phyloP scores from a whole-genome alignment of 2,329 filamentous ascomycete species.

The Nemania serpens region DNA sequence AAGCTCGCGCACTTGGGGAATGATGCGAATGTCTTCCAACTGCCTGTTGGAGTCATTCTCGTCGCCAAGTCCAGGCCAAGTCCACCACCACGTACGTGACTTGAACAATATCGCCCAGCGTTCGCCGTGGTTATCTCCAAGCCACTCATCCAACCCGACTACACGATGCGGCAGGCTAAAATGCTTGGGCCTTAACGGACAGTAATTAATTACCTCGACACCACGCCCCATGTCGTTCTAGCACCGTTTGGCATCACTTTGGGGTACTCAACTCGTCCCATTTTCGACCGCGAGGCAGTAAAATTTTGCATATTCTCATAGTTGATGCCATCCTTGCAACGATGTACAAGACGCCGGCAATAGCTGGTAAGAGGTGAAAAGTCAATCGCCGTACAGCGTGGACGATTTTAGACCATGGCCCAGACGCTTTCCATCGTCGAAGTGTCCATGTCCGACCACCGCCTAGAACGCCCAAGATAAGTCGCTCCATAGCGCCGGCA shows the following conservation, averaged over 20 bases:
- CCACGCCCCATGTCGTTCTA: neutral
- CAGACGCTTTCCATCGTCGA: neutral
- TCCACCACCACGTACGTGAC: conserved; percentile 1
- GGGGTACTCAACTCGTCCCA: neutral
- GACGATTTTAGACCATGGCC: neutral
- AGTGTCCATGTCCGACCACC: neutral
- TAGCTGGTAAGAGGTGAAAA: neutral
- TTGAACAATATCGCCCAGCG: neutral
- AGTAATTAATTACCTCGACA: conserved; percentile 2
- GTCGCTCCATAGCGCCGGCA: conserved; percentile 1
- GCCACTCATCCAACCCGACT: neutral
- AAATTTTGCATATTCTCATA: neutral
- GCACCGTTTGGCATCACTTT: neutral
- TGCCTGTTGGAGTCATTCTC: conserved; percentile 23
- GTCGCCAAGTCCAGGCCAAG: conserved; percentile 19
- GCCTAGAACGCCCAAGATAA: neutral
- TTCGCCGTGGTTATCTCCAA: conserved; percentile 1
- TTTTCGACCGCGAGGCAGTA: neutral
- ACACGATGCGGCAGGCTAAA: conserved; percentile 17
- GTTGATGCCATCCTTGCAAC: neutral
- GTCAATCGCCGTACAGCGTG: neutral
- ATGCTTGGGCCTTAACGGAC: conserved; percentile 9
- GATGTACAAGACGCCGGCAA: neutral
- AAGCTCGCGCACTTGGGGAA: conserved; percentile 13
- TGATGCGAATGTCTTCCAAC: conserved; percentile 5